These are phyloP conservation scores for Naegleria lovaniensis DNA, from an alignment of 208 protist species.

Conservation along the genomic window DNA sequence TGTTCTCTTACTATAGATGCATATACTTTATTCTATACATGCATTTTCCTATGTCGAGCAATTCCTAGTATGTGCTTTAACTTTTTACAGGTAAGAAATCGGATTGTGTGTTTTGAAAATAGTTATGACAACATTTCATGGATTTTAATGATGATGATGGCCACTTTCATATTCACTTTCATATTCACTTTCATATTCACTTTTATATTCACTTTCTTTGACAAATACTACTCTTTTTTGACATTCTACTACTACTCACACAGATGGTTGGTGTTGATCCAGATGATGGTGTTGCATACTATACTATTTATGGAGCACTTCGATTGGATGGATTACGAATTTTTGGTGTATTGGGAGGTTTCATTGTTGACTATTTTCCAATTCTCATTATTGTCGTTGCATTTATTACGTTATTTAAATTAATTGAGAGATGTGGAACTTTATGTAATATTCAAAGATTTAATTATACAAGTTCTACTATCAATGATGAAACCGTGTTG, in stretches of 20 bases:
- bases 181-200: no score
- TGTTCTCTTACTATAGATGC: no score
- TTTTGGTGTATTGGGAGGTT: neutral
- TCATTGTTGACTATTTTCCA: neutral
- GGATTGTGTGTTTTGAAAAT: no score
- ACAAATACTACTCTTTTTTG: no score
- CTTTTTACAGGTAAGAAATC: neutral
- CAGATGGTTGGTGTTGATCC: neutral
- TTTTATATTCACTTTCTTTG: no score
- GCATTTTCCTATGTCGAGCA: neutral
- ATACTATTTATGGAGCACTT: neutral
- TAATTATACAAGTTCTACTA: neutral
- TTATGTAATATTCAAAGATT: neutral
- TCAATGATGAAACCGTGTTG: neutral
- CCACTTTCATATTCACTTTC: no score
- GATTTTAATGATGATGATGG: no score
- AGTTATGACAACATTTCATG: no score
- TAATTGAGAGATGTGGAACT: neutral
- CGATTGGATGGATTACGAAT: neutral
- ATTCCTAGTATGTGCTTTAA: conserved; percentile 13
- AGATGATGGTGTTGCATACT: conserved; percentile 19
- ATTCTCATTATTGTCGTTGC: neutral
- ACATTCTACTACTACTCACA: no score
- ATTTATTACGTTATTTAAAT: neutral
- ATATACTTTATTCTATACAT: neutral